phyloP scores from a whole-genome alignment of 352 stramenopile genomes.

The Globisporangium paroecandrum region DNA sequence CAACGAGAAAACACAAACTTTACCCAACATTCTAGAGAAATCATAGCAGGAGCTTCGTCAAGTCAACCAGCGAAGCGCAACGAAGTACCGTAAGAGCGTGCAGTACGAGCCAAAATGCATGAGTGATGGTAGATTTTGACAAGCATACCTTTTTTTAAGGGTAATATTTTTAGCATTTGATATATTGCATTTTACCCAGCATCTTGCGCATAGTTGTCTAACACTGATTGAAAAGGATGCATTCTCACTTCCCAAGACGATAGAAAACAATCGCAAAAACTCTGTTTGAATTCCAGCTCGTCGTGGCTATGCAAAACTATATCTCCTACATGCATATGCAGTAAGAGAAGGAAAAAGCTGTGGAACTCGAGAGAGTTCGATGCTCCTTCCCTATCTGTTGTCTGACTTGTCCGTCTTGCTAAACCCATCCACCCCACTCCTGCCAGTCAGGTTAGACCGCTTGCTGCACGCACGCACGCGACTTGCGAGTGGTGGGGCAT shows the following conservation, averaged over 20 bases:
- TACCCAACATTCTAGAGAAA: conserved; percentile 13
- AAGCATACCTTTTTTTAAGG: too few species aligned
- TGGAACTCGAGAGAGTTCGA: conserved; percentile 7
- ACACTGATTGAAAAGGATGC: background rate
- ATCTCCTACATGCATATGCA: background rate
- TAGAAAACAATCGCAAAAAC: background rate
- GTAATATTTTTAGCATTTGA: too few species aligned
- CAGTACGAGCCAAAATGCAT: background rate
- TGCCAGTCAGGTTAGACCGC: background rate
- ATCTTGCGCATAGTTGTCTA: background rate
- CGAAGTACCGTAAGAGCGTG: conserved; percentile 5
- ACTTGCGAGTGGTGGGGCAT: background rate
- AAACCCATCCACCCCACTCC: background rate
- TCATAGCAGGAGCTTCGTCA: too few species aligned
- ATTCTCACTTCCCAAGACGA: background rate
- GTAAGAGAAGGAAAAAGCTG: background rate
- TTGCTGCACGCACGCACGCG: background rate
- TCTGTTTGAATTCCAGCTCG: background rate
- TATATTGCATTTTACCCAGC: too few species aligned
- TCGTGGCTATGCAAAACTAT: background rate
- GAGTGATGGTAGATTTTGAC: background rate
- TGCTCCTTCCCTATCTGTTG: background rate
- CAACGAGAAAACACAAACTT: too few species aligned
- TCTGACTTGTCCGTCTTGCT: conserved; percentile 2
- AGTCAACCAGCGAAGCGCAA: background rate